Evolutionary conservation across 2,329 filamentous ascomycete genomes (phyloP).

Genomic region (Talaromyces sp.): DNA sequence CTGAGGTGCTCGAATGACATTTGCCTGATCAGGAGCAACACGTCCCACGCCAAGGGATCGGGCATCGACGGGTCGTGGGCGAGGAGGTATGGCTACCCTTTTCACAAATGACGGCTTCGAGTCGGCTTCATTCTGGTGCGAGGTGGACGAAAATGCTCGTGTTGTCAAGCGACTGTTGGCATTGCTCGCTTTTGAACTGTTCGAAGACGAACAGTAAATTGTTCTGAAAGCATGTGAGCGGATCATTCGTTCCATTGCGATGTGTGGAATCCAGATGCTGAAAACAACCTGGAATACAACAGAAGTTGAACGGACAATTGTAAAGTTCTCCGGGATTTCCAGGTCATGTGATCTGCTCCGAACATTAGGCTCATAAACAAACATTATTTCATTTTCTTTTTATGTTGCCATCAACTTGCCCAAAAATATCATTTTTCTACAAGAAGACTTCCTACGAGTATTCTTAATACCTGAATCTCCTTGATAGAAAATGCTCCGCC

Average conservation of each 20-base stretch:
- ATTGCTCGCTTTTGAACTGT: slow-evolving; percentile 4
- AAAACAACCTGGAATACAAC: background rate
- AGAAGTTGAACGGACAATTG: background rate
- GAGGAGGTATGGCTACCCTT: slow-evolving; percentile 15
- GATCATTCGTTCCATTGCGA: slow-evolving; percentile 9
- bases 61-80: slow-evolving; percentile 35
- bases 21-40: slow-evolving; percentile 27
- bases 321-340: background rate
- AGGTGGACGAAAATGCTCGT: slow-evolving; percentile 11
- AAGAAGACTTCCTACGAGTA: background rate
- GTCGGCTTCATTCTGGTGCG: background rate
- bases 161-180: slow-evolving; percentile 3
- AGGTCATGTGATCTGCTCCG: slow-evolving; percentile 12
- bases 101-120: background rate
- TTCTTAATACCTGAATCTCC: background rate
- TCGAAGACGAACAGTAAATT: background rate
- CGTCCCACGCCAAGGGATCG: slow-evolving; percentile 34
- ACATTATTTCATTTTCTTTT: background rate
- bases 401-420: too few relatives aligned
- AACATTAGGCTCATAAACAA: background rate
- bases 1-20: slow-evolving; percentile 30
- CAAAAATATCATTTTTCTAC: too few relatives aligned
- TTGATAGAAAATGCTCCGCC: slow-evolving; percentile 43
- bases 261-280: background rate
- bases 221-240: slow-evolving; percentile 2